A percentile compares a stretch with the other conserved stretches of the same genome.
phyloP scores from a whole-genome alignment of 495 filamentous ascomycete genomes.

The Usnea hakonensis region DNA sequence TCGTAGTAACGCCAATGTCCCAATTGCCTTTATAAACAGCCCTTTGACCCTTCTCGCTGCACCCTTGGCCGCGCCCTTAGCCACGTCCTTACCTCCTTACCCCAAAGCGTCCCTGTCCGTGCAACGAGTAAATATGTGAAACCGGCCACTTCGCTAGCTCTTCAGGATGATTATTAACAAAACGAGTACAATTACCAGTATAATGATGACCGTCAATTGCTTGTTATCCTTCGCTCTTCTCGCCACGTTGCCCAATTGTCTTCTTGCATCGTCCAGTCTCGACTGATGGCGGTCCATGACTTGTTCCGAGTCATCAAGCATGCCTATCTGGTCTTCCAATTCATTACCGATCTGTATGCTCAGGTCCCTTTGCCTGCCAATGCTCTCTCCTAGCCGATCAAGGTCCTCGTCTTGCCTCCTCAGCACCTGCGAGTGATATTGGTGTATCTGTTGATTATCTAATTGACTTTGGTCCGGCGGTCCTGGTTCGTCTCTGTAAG shows the following conservation, averaged over 20 bases:
- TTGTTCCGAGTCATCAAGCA: constrained; percentile 83
- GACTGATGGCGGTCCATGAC: constrained; percentile 72
- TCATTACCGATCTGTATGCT: constrained; percentile 96
- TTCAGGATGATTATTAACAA: constrained; percentile 73
- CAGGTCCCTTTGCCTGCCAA: constrained; percentile 86
- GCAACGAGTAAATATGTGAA: neutral
- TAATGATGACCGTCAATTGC: constrained; percentile 69
- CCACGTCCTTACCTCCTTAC: neutral
- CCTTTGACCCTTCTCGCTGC: neutral
- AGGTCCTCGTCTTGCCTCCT: constrained; percentile 86
- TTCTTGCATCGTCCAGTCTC: constrained; percentile 64
- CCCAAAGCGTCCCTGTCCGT: neutral
- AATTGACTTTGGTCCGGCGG: constrained; percentile 59
- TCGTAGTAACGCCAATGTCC: neutral
- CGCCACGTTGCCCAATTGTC: constrained; percentile 60
- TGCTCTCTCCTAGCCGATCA: constrained; percentile 76
- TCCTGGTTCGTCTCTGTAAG: constrained; percentile 50
- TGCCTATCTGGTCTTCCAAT: constrained; percentile 76
- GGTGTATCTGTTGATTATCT: constrained; percentile 79
- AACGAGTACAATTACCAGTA: constrained; percentile 68
- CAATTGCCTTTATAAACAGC: neutral
- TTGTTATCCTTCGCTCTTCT: constrained; percentile 68
- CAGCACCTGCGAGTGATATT: constrained; percentile 70
- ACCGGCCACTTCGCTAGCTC: constrained; percentile 31
- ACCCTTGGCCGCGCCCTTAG: constrained; percentile 5